Base-by-base conservation (phyloP, 1,284 basidiomycete genomes). In the Phellinidium pouzarii region DNA sequence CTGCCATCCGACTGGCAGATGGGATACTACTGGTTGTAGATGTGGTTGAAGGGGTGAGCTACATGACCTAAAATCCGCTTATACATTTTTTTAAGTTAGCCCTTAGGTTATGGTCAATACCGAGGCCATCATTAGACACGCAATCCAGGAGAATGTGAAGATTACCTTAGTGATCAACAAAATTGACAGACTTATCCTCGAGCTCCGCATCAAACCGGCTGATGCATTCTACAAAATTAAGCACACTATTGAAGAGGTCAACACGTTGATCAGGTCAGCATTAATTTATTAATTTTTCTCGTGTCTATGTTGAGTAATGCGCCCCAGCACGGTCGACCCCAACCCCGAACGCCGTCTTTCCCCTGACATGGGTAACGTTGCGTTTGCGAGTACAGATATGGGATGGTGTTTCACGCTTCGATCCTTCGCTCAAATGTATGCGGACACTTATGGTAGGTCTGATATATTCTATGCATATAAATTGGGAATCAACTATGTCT, bases 211-310 rank as follows among this genome's bases (percentile, higher is more conserved):
- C 60, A 95, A 95, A 61, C 95, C 96, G 45, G 74, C 85, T 43
- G 96, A 99, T 64, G 96, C 96, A 1, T 99, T 92, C 75, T 98
- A 95, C 75, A 99, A 99, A 76, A 91, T 99, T 61, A 96, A 93
- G 68, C 95, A 98, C 65, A 96, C 95, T 4, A 95, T 99, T 56
- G 96, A 99, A 66, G 96, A 99, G 68, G 87, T 99, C 56, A 99
- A 99, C 69, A 90, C 87, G 1, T 84, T 94, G 67, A 95, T 97
- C 62, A 87, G 90, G 87, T 91, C 54, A 55, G 73, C 64, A 20
- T 27, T 9, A 23, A 58, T 54, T 44, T 11, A 11, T 58, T 27
- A 54, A 3, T 17, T 7, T 40, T 50, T 29, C 17, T 9, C 38
- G 20, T 23, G 12, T 20, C 14, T 31, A 3, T 2, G 41, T 26